phyloP scores from a whole-genome alignment of 1,139 yeast species.

The Debaryomyces subglobosus region DNA sequence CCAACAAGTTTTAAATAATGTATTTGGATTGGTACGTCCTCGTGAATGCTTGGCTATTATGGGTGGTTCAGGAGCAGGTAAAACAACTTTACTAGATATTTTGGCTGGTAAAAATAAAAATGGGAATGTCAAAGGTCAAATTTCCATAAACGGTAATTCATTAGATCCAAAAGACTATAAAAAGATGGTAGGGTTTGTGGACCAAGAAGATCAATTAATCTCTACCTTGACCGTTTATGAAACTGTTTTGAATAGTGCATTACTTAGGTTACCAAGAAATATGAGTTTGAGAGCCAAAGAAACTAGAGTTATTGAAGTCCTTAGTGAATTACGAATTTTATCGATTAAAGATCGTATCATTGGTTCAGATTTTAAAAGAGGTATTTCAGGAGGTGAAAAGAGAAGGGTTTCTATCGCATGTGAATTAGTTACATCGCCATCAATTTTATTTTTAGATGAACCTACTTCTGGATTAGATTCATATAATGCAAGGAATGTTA shows the following conservation, averaged over 20 bases:
- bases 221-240: constrained; percentile 96
- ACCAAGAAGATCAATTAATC: constrained; percentile 88
- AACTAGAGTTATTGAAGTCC: constrained; percentile 79
- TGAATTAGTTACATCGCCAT: constrained; percentile 84
- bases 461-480: constrained; percentile 96
- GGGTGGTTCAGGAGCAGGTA: constrained; percentile 99
- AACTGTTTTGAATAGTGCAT: constrained; percentile 89
- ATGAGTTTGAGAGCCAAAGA: constrained; percentile 77
- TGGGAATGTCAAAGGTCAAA: constrained; percentile 66
- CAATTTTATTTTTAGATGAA: constrained; percentile 79
- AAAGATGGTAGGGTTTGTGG: constrained; percentile 90
- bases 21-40: constrained; percentile 79
- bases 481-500: constrained; percentile 87
- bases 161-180: constrained; percentile 49
- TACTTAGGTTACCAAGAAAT: constrained; percentile 77
- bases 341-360: constrained; percentile 82
- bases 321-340: constrained; percentile 80
- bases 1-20: constrained; percentile 53
- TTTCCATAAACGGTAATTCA: constrained; percentile 72
- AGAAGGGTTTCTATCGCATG: constrained; percentile 89
- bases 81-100: constrained; percentile 88
- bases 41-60: constrained; percentile 91
- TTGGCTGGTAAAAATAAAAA: constrained; percentile 85
- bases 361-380: constrained; percentile 88
- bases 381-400: constrained; percentile 94